A percentile compares a stretch with the other conserved stretches of the same genome.
These are phyloP conservation scores for Ceratocystis albifundus DNA, from an alignment of 2,329 filamentous ascomycete genomes.

Conservation along the genomic window DNA sequence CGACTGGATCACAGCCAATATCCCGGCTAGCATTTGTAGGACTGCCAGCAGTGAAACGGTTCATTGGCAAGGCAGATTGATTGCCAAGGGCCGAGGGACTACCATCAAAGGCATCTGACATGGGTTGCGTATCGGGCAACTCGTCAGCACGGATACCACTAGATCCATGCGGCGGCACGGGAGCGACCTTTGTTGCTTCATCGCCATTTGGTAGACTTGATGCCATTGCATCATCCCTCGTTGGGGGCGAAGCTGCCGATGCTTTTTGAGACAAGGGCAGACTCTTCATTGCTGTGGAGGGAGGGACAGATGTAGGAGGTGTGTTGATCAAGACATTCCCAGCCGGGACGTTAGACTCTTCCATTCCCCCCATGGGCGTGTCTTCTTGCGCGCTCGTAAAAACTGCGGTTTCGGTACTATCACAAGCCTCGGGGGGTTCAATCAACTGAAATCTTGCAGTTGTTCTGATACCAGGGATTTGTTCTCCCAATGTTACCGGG, in stretches of 20 bases:
- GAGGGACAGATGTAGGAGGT: slow-evolving; percentile 3
- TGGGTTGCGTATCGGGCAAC: slow-evolving; percentile 26
- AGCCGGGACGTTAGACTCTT: slow-evolving; percentile 35
- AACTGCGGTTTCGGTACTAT: slow-evolving; percentile 42
- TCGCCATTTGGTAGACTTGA: slow-evolving; percentile 65
- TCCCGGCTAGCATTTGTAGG: not conserved
- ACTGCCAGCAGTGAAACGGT: not conserved
- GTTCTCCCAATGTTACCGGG: slow-evolving; percentile 52
- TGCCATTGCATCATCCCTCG: slow-evolving; percentile 41
- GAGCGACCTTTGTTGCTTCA: slow-evolving; percentile 83
- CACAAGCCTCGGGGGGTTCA: slow-evolving; percentile 27
- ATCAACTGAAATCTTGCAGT: slow-evolving; percentile 46
- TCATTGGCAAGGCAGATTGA: not conserved
- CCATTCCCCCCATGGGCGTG: slow-evolving; percentile 49
- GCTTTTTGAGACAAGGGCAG: slow-evolving; percentile 55
- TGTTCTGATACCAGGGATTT: slow-evolving; percentile 45
- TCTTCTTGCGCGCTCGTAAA: slow-evolving; percentile 42
- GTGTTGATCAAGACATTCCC: slow-evolving; percentile 1
- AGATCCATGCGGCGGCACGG: slow-evolving; percentile 43
- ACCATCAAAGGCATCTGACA: slow-evolving; percentile 31
- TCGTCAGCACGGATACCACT: slow-evolving; percentile 25
- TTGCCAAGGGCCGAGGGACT: slow-evolving; percentile 37
- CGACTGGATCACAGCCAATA: not conserved
- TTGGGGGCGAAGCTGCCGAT: slow-evolving; percentile 45
- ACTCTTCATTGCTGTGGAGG: slow-evolving; percentile 31